phyloP scores from a whole-genome alignment of 2,329 filamentous ascomycete species.

The Fusarium bulbicola region DNA sequence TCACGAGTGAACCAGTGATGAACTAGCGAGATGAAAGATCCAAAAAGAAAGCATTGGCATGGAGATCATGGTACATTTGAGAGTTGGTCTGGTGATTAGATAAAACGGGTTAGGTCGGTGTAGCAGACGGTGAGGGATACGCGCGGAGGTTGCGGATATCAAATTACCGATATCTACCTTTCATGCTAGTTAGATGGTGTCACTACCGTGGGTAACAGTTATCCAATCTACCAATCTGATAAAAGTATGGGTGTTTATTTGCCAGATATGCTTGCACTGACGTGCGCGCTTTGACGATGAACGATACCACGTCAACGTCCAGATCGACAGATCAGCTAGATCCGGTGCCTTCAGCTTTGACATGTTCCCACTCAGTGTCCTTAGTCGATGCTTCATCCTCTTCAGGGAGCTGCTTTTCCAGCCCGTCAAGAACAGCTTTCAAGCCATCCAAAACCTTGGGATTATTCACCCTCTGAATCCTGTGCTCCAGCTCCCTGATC shows the following conservation, averaged over 20 bases:
- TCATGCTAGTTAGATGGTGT: neutral
- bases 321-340: neutral
- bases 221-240: neutral
- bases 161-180: neutral
- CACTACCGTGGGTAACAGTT: neutral
- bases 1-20: neutral
- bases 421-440: slow-evolving; percentile 9
- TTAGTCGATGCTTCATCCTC: neutral
- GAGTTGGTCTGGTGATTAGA: neutral
- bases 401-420: slow-evolving; percentile 15
- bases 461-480: slow-evolving; percentile 17
- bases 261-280: neutral
- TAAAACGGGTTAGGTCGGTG: neutral
- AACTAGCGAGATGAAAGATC: neutral
- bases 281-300: neutral
- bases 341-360: neutral
- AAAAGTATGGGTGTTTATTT: neutral
- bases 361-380: neutral
- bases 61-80: neutral
- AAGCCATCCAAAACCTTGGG: slow-evolving; percentile 18
- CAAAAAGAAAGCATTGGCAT: neutral
- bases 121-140: neutral
- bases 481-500: slow-evolving; percentile 30
- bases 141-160: neutral
- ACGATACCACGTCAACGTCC: neutral